Evolutionary conservation across 768 basidiomycete species (phyloP).

Genomic region (Leccinum disarticulatum): DNA sequence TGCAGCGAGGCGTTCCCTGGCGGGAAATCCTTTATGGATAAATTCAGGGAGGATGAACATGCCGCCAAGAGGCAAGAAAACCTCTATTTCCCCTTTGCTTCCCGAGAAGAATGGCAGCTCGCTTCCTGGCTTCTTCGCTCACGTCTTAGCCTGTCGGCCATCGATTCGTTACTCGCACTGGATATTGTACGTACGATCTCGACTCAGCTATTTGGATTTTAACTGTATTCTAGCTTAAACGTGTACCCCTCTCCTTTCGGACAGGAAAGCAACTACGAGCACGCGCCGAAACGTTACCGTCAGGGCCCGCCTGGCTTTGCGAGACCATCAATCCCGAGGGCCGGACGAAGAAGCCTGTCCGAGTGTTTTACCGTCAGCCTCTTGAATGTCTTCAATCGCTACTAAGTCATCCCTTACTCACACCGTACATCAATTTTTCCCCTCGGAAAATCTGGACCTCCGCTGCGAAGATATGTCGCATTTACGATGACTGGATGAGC

Average conservation of each 20-base stretch:
- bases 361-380: background rate
- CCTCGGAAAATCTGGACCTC: background rate
- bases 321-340: too few species aligned
- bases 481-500: background rate
- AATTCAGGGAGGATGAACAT: conserved; percentile 27
- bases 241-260: background rate
- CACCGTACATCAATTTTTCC: background rate
- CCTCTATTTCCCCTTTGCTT: background rate
- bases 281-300: background rate
- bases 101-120: background rate
- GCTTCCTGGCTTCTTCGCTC: background rate
- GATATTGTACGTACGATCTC: background rate
- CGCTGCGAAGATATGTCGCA: background rate
- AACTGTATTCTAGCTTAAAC: background rate
- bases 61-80: conserved; percentile 20
- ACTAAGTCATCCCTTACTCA: background rate
- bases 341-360: background rate
- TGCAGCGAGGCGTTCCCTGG: background rate
- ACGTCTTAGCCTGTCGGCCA: background rate
- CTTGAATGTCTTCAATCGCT: background rate
- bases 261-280: background rate
- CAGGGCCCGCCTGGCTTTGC: background rate
- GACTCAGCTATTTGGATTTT: too few species aligned
- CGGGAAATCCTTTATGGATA: conserved; percentile 26
- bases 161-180: background rate